Conservation (phyloP, 331 rosid genomes). For the Quercus lobata region DNA sequence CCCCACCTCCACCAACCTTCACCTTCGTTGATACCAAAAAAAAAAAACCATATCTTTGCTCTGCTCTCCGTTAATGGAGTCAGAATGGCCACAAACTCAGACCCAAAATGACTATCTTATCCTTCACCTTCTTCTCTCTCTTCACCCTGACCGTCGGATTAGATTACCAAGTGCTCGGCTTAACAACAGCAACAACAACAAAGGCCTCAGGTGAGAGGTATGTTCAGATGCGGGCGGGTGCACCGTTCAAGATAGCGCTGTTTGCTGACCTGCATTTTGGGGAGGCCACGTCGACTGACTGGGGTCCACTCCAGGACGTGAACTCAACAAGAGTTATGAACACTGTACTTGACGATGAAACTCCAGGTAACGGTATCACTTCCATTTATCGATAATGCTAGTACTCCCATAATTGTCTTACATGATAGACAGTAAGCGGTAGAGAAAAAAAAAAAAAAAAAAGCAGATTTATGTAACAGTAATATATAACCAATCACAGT, state of each 20-base stretch:
- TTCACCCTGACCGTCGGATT: neutral
- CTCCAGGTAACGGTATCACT: conserved; percentile 40
- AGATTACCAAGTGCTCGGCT: neutral
- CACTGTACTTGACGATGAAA: conserved; percentile 36
- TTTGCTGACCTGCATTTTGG: conserved; percentile 89
- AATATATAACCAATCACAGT: too few species aligned
- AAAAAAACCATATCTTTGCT: neutral
- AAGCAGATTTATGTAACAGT: too few species aligned
- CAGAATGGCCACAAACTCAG: neutral
- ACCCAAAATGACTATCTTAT: neutral
- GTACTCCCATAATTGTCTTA: too few species aligned
- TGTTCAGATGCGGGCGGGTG: conserved; percentile 30
- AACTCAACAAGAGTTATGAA: conserved; percentile 50
- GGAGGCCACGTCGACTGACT: conserved; percentile 46
- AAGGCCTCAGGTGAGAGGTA: conserved; percentile 13
- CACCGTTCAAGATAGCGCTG: conserved; percentile 51
- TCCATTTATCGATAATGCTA: neutral
- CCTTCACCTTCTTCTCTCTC: neutral
- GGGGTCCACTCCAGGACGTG: conserved; percentile 80
- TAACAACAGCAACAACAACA: neutral
- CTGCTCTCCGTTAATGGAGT: neutral
- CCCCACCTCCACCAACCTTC: neutral
- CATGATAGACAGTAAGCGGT: too few species aligned
- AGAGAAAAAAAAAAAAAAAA: too few species aligned
- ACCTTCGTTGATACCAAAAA: neutral